Evolutionary conservation across 2,329 filamentous ascomycete species (phyloP), one percentile per base, ranked within the genome.

Genomic region (Aureobasidium sp.): DNA sequence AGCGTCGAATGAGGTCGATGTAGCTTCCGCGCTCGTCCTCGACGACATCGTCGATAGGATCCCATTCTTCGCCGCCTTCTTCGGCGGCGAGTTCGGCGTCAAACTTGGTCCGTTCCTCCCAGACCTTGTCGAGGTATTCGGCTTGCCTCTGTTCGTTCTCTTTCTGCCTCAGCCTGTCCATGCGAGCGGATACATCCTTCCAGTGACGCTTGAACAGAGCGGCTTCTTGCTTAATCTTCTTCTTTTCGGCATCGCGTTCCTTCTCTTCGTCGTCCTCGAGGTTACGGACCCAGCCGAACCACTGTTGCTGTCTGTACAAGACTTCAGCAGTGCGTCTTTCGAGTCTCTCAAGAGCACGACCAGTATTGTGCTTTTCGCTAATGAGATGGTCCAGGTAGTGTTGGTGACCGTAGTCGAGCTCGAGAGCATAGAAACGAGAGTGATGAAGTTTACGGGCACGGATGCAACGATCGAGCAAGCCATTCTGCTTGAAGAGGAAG

Each of bases 171-270:
- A 60, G n/a, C 24, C 11, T 49, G 8, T 69, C 70, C 45, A 77
- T 68, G 31, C 76, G 75, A n/a, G 70, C 67, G 49, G 77, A 67
- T 44, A 77, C 67, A 45, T 78, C 76, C 63, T 77, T 78, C 69
- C 73, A 75, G 65, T 81, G 76, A 6, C 79, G 71, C 64, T 73
- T 77, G 64, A 81, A 79, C 65, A 81, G 68, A 17, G 75, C 73
- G 3, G 78, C 76, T 65, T 81, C 79, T 39, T 74, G 70, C 66
- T 80, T 79, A 57, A 80, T 71, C 65, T 79, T 80, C 68, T 76
- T 78, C 49, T 76, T 76, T 66, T 81, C 79, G 48, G 75, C 79
- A 48, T 80, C 78, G 31, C 76, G 75, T 5, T 67, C 72, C 27
- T 69, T 68, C 59, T 80, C 79, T 67, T 80, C 78, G 31, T 75